Evolutionary conservation across 805 yeast genomes (phyloP).

Genomic region (Metschnikowia continentalis): DNA sequence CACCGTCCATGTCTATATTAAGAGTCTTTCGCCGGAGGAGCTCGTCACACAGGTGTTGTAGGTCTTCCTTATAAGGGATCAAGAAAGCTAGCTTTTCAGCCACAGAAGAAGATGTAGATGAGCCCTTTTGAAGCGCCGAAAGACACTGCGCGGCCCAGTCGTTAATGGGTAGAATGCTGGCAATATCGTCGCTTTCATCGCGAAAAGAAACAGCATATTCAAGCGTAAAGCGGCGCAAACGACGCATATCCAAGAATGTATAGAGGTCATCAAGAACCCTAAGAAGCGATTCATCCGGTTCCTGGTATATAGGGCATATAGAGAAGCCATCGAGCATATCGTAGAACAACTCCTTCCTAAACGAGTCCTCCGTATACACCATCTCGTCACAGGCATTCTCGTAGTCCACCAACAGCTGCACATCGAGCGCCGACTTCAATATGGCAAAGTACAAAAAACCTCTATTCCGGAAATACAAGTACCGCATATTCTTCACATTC

Average conservation of each 20-base stretch:
- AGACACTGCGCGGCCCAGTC: slow-evolving; percentile 11
- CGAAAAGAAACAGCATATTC: slow-evolving; percentile 54
- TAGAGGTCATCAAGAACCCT: slow-evolving; percentile 50
- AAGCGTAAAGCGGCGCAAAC: slow-evolving; percentile 51
- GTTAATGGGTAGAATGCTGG: slow-evolving; percentile 27
- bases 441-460: slow-evolving; percentile 63
- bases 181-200: slow-evolving; percentile 39
- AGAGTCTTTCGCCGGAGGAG: slow-evolving; percentile 10
- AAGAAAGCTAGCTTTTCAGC: slow-evolving; percentile 25
- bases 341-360: slow-evolving; percentile 33
- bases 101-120: neutral
- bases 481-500: slow-evolving; percentile 67
- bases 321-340: slow-evolving; percentile 56
- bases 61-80: slow-evolving; percentile 27
- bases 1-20: slow-evolving; percentile 5
- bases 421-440: slow-evolving; percentile 18
- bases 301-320: slow-evolving; percentile 61
- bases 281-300: slow-evolving; percentile 57
- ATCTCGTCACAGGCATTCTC: slow-evolving; percentile 9
- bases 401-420: neutral
- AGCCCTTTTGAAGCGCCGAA: neutral
- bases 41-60: slow-evolving; percentile 21
- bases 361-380: slow-evolving; percentile 1
- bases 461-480: slow-evolving; percentile 74
- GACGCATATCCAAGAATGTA: slow-evolving; percentile 42